Evolutionary conservation across 257 asterid genomes (phyloP).

Genomic region (Scutellaria baicalensis): DNA sequence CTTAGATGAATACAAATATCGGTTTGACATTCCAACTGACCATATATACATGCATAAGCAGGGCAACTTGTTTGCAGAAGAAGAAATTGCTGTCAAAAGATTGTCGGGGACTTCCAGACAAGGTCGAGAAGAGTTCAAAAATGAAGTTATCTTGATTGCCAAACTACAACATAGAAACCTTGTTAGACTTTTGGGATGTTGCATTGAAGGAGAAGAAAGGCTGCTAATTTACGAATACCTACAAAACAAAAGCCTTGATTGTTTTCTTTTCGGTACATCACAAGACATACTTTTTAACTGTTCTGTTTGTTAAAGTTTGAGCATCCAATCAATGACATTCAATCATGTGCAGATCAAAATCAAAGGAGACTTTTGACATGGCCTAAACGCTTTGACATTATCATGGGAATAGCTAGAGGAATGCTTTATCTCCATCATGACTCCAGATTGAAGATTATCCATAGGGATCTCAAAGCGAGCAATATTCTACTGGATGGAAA

Average conservation of each 20-base stretch:
- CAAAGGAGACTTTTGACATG: conserved; percentile 17
- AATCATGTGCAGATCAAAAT: conserved; percentile 15
- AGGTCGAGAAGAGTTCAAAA: too few relatives aligned
- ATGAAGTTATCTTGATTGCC: too few relatives aligned
- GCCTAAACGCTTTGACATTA: conserved; percentile 27
- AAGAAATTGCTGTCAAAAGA: conserved; percentile 1
- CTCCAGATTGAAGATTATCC: conserved; percentile 35
- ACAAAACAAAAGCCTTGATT: conserved; percentile 1
- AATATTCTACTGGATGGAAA: conserved; percentile 29
- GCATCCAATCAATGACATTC: background rate
- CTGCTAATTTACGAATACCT: conserved; percentile 30
- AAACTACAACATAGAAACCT: too few relatives aligned
- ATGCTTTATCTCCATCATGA: conserved; percentile 36
- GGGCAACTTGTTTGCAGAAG: conserved; percentile 9
- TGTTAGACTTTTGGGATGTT: conserved; percentile 32
- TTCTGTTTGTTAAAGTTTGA: too few relatives aligned
- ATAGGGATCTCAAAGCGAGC: conserved; percentile 39
- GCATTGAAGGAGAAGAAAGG: conserved; percentile 27
- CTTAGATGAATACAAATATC: background rate
- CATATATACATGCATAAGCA: background rate
- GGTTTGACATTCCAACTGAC: background rate
- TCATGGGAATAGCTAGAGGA: conserved; percentile 34
- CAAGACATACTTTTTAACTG: background rate
- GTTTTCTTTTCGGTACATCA: background rate
- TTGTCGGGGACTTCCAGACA: too few relatives aligned